Evolutionary conservation across 2,329 filamentous ascomycete genomes (phyloP), one percentile per base, ranked within the genome.

Genomic region (Alternaria sp.): DNA sequence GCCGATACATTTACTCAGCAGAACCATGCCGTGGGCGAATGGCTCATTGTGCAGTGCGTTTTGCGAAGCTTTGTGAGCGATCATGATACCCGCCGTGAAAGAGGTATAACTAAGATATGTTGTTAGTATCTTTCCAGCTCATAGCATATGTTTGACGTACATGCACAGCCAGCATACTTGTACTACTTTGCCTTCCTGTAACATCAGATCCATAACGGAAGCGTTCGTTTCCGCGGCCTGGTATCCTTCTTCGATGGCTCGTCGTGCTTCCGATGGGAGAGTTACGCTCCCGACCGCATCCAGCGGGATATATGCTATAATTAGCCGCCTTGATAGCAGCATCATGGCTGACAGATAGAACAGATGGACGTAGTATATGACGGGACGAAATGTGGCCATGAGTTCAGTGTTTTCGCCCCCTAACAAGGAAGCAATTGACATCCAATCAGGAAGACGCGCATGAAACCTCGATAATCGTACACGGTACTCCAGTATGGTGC

Each of bases 161-260:
- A 71, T 68, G 64, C 65, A 71, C 36, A 71, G 53, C 68, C 68
- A 71, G 48, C 68, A 71, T 5, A 66, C 51, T 44, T 67, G 62
- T 8, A 68, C 61, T 18, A 71, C 57, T 28, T 58, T 59, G 2
- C 53, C 60, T 38, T 67, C 65, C 11, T 54, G 25, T 28, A 54
- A 34, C 55, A 70, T 63, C 1, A 69, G 41, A 16, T 34, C 52
- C 28, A 71, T 60, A 2, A 70, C 59, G 12, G 65, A 52, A 4
- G 67, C 64, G n/a, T 62, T 62, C 10, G 50, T 59, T 32, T 63
- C 56, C 6, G 68, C 68, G 4, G 67, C 66, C 49, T 63, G 50
- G 10, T 67, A 61, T 3, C 67, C 68, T 51, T 70, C 68, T 16
- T 60, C 40, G 25, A 69, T 57, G 12, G 62, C 62, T 18, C 32